Conservation (phyloP, 208 protist species). For the Wallacemonas collosoma region DNA sequence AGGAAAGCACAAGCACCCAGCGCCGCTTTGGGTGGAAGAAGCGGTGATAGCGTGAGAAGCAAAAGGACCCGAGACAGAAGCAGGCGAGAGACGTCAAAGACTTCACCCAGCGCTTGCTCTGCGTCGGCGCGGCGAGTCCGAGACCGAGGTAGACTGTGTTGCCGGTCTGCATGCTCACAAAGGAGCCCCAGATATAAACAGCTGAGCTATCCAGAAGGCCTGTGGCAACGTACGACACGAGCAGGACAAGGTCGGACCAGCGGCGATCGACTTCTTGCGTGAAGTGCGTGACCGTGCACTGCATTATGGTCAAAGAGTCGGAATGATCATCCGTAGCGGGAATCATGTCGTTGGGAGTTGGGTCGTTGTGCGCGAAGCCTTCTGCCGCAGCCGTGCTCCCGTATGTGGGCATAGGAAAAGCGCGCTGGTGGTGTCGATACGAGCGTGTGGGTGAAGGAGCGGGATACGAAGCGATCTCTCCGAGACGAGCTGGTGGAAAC, state of each 20-base stretch:
- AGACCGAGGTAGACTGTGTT: slow-evolving; percentile 30
- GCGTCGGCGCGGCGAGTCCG: slow-evolving; percentile 15
- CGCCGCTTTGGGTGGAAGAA: slow-evolving; percentile 19
- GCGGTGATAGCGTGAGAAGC: slow-evolving; percentile 26
- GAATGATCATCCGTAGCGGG: background rate
- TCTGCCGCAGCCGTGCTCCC: background rate
- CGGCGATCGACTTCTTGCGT: slow-evolving; percentile 13
- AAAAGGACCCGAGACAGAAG: slow-evolving; percentile 29
- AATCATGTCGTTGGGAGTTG: too few relatives aligned
- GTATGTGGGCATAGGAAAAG: background rate
- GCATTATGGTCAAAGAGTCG: background rate
- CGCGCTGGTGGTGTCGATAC: background rate
- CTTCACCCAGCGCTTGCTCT: slow-evolving; percentile 26
- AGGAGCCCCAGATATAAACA: slow-evolving; percentile 25
- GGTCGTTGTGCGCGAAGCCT: background rate
- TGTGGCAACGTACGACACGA: slow-evolving; percentile 23
- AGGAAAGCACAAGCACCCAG: slow-evolving; percentile 21
- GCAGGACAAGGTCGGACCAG: slow-evolving; percentile 19
- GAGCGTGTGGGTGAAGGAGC: background rate
- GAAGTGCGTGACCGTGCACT: slow-evolving; percentile 7
- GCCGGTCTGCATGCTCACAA: slow-evolving; percentile 29
- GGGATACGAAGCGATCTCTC: background rate
- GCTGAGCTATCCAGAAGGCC: slow-evolving; percentile 26
- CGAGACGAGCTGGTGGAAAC: background rate
- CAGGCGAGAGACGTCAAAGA: slow-evolving; percentile 20